Base-by-base conservation (phyloP, 73 alveolate genomes). In the Paraurostyla sp. region DNA sequence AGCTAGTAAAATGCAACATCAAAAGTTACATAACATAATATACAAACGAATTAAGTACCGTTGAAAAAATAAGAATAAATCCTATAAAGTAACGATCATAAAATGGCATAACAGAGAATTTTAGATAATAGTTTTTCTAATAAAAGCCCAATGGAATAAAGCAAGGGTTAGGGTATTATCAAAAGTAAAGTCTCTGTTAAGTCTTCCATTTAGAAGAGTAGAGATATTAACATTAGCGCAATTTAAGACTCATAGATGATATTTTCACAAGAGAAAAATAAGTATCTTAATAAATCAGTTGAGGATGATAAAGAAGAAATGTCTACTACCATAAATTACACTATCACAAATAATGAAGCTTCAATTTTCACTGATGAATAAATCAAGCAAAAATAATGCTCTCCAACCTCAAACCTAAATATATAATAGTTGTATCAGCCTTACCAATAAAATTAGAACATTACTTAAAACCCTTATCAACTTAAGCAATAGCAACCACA, bases 291-390 rank as follows among this genome's bases (percentile, higher is more conserved):
- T 52, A 52, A 52, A 52, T 52, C 69, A 4, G 69, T 35, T 52
- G 69, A 52, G 33, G 69, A 52, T 9, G 69, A 52, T 4, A 52
- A 35, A 20, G 69, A 52, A 9, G 69, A 52, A n/a, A 52, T 52
- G 69, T 52, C 69, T 6, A 52, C 69, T 6, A 52, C 69, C 33
- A 52, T 52, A 25, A 52, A 52, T n/a, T 52, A 20, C 23, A 52
- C 69, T 9, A 52, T n/a, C n/a, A n/a, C 69, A 18, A 52, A 52
- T n/a, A 52, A 52, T 52, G 69, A 52, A 13, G 69, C 69, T 20
- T 52, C 69, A 6, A 52, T 52, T 25, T 52, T 52, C 30, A 25
- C 69, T 13, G 69, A 52, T 6, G 69, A 52, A 20, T 35, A 6
- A 6, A n/a, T n/a, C n/a, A 9, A 9, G 13, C 4, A 52, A n/a